Conservation (phyloP, 192 early-diverging fungal genomes). For the Chytriomyces sp. region DNA sequence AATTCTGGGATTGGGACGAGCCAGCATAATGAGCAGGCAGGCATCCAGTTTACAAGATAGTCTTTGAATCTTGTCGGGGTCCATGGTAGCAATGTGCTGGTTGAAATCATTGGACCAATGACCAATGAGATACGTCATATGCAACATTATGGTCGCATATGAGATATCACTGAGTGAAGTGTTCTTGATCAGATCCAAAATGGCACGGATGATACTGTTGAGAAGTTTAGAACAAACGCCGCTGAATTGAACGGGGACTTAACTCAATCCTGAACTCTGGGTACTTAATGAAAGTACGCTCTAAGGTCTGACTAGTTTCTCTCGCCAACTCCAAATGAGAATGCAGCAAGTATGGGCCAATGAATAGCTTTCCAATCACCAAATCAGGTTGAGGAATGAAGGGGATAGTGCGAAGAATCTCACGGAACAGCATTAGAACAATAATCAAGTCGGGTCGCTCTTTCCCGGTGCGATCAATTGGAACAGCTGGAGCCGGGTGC, state of each 20-base stretch:
- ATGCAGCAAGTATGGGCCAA: conserved; percentile 52
- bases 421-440: conserved; percentile 40
- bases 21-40: conserved; percentile 44
- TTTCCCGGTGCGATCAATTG: conserved; percentile 23
- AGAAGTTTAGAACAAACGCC: neutral
- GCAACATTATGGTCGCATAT: conserved; percentile 44
- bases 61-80: conserved; percentile 39
- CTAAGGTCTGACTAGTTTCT: conserved; percentile 36
- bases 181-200: conserved; percentile 50
- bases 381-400: conserved; percentile 50
- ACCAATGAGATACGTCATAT: conserved; percentile 38
- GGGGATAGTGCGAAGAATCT: conserved; percentile 44
- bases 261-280: conserved; percentile 47
- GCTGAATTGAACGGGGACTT: conserved; percentile 3
- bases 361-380: conserved; percentile 45
- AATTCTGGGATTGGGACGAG: conserved; percentile 47
- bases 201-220: conserved; percentile 48
- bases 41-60: conserved; percentile 57
- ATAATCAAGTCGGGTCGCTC: conserved; percentile 31
- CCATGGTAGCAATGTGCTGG: conserved; percentile 2
- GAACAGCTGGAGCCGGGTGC: neutral
- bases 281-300: conserved; percentile 39
- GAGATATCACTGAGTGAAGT: conserved; percentile 49
- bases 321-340: conserved; percentile 35
- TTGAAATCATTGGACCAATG: conserved; percentile 40